Evolutionary conservation across 2,329 filamentous ascomycete species (phyloP), one percentile per base, ranked within the genome.

Genomic region (Aspergillus tamarii): DNA sequence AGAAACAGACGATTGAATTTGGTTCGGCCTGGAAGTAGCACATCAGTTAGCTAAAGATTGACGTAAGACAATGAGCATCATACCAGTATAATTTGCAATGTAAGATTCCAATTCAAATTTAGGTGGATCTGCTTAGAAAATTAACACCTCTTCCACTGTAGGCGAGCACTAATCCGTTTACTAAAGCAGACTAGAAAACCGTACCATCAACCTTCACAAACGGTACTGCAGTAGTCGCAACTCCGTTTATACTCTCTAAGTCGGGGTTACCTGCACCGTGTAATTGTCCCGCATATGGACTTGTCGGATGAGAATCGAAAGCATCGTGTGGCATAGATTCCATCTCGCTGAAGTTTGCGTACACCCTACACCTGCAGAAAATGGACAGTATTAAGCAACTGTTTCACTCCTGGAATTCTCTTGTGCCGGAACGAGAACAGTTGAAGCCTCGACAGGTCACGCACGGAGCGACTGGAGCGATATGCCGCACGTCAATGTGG

Each of bases 61-160:
- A 52, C 12, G 16, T 58, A 10, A n/a, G 21, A 36, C 41, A 7
- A 14, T 0, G 7, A 56, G 56, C 59, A 7, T 69, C 81, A 53
- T 80, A 94, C 94, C 93, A 75, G 84, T 85, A 79, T 98, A 99
- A 75, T 97, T 96, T 69, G 90, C 85, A 57, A 97, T 91, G 78
- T 97, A 98, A 43, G 91, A 87, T 65, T 97, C 93, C 48, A 99
- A 86, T 72, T 98, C 95, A 70, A 98, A 90, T 75, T 94, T 97
- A 11, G 94, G 94, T 8, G 87, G 80, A 55, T 93, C 92, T 94
- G 39, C 14, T 14, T 56, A 50, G 11, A 43, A 30, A 21, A 60
- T 66, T 34, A 63, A 54, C 48, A 54, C 60, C 55, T 60, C 60
- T 59, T 64, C 57, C 43, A 54, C 48, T 52, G 36, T n/a, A 36